Conservation (phyloP, 2,329 filamentous ascomycete species). For the Sporothrix protearum region DNA sequence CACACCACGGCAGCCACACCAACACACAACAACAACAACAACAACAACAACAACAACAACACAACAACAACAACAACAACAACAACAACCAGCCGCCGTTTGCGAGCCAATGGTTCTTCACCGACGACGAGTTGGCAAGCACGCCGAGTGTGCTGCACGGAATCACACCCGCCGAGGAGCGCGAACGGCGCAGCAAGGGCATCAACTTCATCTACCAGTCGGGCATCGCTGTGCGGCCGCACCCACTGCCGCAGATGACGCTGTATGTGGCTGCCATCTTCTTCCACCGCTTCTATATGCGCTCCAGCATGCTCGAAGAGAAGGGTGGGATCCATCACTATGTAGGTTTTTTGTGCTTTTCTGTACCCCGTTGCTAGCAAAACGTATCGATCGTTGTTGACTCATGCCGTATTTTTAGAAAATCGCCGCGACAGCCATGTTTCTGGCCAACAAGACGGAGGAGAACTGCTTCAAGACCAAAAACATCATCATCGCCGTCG, state of each 20-base stretch:
- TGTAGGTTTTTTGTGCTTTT: constrained; percentile 47
- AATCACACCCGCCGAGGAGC: constrained; percentile 71
- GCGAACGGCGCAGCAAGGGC: constrained; percentile 78
- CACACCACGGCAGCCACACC: neutral
- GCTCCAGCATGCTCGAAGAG: constrained; percentile 72
- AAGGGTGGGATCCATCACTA: constrained; percentile 84
- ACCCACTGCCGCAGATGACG: constrained; percentile 74
- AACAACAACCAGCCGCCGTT: constrained; percentile 24
- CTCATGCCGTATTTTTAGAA: constrained; percentile 55
- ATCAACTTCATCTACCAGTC: constrained; percentile 96
- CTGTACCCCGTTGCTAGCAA: neutral
- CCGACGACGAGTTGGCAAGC: constrained; percentile 72
- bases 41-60: neutral
- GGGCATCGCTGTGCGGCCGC: constrained; percentile 75
- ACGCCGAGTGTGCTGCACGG: constrained; percentile 84
- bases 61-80: neutral
- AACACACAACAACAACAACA: neutral
- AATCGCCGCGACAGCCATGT: constrained; percentile 85
- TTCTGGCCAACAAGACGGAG: constrained; percentile 94
- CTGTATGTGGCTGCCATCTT: constrained; percentile 89
- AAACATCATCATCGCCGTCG: constrained; percentile 88
- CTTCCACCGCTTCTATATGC: constrained; percentile 95
- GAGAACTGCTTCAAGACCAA: constrained; percentile 96
- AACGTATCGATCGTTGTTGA: too few species aligned
- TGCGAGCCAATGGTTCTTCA: constrained; percentile 80